Evolutionary conservation across 23 red algal species (phyloP).

Genomic region (Gracilaria domingensis): DNA sequence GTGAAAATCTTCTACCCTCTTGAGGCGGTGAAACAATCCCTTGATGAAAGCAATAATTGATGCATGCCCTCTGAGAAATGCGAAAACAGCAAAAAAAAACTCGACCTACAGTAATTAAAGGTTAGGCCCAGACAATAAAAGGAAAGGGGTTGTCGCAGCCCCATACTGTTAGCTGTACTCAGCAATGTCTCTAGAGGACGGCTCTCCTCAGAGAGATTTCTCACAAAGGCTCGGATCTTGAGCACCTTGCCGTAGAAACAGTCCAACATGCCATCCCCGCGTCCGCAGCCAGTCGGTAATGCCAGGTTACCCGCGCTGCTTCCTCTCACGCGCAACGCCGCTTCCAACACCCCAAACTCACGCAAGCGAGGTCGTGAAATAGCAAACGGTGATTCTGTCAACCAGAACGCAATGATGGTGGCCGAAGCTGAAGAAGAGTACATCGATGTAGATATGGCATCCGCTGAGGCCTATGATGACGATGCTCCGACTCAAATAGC

Average conservation of each 20-base stretch:
- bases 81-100: too few species aligned
- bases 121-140: too few species aligned
- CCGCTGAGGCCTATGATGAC: slow-evolving; percentile 19
- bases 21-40: too few species aligned
- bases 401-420: slow-evolving; percentile 28
- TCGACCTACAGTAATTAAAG: too few species aligned
- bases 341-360: slow-evolving; percentile 4
- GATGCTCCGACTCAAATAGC: slow-evolving; percentile 12
- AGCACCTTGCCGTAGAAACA: not conserved
- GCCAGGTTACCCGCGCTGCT: slow-evolving; percentile 19
- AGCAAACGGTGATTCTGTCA: slow-evolving; percentile 14
- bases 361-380: slow-evolving; percentile 20
- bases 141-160: too few species aligned
- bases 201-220: too few species aligned
- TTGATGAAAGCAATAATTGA: too few species aligned
- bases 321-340: slow-evolving; percentile 34
- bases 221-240: too few species aligned
- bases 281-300: not conserved
- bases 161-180: too few species aligned
- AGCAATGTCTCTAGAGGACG: too few species aligned
- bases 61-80: too few species aligned
- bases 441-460: slow-evolving; percentile 32
- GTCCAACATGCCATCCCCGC: slow-evolving; percentile 18
- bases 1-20: too few species aligned
- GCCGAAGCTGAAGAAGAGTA: slow-evolving; percentile 37